These are phyloP conservation scores for Acrodontium crateriforme DNA, from an alignment of 2,329 filamentous ascomycete species.

Conservation along the genomic window DNA sequence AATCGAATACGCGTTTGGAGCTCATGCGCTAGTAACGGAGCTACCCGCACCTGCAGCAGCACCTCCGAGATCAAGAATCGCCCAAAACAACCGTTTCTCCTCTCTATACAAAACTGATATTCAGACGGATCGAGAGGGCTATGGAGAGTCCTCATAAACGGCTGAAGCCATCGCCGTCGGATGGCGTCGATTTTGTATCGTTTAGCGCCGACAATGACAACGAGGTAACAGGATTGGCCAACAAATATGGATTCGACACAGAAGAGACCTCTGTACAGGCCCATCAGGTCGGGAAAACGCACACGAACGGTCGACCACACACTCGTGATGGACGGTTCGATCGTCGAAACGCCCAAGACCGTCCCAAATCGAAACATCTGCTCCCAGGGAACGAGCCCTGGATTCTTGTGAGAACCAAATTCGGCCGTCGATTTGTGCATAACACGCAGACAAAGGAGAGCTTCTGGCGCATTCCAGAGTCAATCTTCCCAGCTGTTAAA, in stretches of 20 bases:
- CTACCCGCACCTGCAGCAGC: too few relatives aligned
- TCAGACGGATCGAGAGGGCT: too few relatives aligned
- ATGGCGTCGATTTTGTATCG: constrained; percentile 15
- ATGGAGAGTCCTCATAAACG: constrained; percentile 17
- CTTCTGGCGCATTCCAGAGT: constrained; percentile 87
- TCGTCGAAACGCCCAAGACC: constrained; percentile 42
- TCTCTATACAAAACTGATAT: too few relatives aligned
- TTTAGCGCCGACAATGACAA: constrained; percentile 8
- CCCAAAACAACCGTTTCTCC: too few relatives aligned
- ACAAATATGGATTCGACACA: constrained; percentile 5
- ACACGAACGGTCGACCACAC: too few relatives aligned
- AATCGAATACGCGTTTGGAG: too few relatives aligned
- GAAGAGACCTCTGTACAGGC: constrained; percentile 2
- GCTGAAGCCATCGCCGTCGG: constrained; percentile 9
- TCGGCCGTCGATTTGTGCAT: constrained; percentile 78
- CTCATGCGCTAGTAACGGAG: too few relatives aligned
- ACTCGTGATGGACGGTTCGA: constrained; percentile 9
- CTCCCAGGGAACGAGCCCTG: constrained; percentile 78
- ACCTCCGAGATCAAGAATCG: too few relatives aligned
- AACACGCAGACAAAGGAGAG: constrained; percentile 77
- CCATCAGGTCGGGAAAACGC: constrained; percentile 1
- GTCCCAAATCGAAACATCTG: constrained; percentile 61
- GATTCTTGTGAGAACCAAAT: constrained; percentile 85
- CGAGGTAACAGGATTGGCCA: too few relatives aligned
- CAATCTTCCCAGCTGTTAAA: constrained; percentile 61